These are phyloP conservation scores for Eleusine coracana DNA, from an alignment of 176 grass and related monocot genomes.

Conservation along the genomic window DNA sequence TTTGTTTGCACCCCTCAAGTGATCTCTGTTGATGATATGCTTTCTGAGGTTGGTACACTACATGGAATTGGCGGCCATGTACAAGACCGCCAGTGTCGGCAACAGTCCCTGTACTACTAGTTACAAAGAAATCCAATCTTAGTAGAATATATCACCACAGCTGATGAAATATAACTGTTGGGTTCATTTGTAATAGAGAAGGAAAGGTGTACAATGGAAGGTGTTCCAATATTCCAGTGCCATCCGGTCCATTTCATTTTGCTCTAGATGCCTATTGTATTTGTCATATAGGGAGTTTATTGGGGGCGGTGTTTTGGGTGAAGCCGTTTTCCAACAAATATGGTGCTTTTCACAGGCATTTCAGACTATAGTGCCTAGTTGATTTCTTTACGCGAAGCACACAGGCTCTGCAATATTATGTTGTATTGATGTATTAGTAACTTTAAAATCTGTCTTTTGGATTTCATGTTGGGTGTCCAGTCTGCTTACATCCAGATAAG, in stretches of 20 bases:
- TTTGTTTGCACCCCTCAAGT: constrained; percentile 82
- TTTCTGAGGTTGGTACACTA: constrained; percentile 35
- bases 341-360: not conserved
- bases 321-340: constrained; percentile 24
- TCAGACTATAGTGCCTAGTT: not conserved
- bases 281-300: constrained; percentile 12
- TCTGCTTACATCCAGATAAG: not conserved
- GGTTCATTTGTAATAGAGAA: constrained; percentile 43
- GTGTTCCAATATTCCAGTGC: constrained; percentile 6
- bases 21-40: constrained; percentile 31
- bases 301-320: constrained; percentile 19
- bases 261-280: constrained; percentile 34
- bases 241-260: constrained; percentile 6
- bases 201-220: constrained; percentile 20
- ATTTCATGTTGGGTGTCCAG: not conserved
- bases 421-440: not conserved
- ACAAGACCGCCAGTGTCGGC: constrained; percentile 1
- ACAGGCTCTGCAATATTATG: not conserved
- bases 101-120: constrained; percentile 41
- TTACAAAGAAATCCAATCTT: constrained; percentile 42
- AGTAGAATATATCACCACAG: constrained; percentile 48
- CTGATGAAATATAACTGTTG: constrained; percentile 39
- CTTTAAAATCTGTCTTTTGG: not conserved
- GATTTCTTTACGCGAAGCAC: not conserved
- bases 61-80: constrained; percentile 25